These are phyloP conservation scores for Phialophora chinensis DNA, from an alignment of 2,329 filamentous ascomycete species.

Conservation along the genomic window DNA sequence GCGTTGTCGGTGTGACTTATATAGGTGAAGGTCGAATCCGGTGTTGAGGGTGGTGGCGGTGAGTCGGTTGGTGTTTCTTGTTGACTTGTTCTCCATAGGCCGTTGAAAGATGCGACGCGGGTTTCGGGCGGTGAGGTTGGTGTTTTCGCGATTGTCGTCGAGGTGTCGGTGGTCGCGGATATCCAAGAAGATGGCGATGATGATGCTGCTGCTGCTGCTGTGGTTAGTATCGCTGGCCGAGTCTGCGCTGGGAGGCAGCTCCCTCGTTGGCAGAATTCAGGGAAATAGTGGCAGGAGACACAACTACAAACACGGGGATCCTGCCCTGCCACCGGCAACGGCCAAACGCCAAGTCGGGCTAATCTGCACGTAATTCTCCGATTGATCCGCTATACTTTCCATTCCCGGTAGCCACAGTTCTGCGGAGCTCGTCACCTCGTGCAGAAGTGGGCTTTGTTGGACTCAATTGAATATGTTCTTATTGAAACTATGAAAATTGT, in stretches of 20 bases:
- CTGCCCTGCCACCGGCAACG: constrained; percentile 13
- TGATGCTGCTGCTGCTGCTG: constrained; percentile 19
- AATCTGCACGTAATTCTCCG: background rate
- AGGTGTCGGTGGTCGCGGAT: background rate
- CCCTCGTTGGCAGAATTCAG: constrained; percentile 3
- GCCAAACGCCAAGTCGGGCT: background rate
- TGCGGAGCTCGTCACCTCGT: too few relatives aligned
- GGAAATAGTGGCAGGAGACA: constrained; percentile 12
- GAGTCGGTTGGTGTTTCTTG: constrained; percentile 7
- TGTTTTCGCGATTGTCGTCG: constrained; percentile 14
- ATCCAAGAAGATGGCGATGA: background rate
- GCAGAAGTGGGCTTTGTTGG: too few relatives aligned
- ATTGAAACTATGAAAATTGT: too few relatives aligned
- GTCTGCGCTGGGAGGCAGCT: constrained; percentile 11
- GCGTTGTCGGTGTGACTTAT: background rate
- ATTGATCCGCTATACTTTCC: background rate
- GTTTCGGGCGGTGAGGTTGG: constrained; percentile 26
- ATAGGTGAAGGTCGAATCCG: background rate
- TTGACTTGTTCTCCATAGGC: constrained; percentile 9
- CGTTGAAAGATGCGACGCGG: constrained; percentile 13
- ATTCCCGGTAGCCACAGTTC: too few relatives aligned
- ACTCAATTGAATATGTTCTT: too few relatives aligned
- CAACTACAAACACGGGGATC: background rate
- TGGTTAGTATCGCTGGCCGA: constrained; percentile 29
- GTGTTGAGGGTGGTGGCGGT: constrained; percentile 10